Evolutionary conservation across 2,329 filamentous ascomycete species (phyloP).

Genomic region (Dothideomycetes sp.): DNA sequence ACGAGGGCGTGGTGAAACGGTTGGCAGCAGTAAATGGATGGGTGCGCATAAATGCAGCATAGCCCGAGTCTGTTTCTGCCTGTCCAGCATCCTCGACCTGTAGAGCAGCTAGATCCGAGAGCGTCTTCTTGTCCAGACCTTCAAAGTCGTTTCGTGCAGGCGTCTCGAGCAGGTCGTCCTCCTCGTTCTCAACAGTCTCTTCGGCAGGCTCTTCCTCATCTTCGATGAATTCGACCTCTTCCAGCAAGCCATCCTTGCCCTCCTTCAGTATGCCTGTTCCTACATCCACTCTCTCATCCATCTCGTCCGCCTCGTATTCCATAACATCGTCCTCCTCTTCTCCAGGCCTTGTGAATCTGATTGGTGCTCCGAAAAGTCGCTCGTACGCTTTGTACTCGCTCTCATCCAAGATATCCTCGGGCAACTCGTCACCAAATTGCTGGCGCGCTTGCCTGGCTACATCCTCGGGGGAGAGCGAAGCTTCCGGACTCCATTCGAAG

Average conservation of each 20-base stretch:
- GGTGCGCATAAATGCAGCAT: slow-evolving; percentile 40
- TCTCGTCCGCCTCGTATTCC: slow-evolving; percentile 17
- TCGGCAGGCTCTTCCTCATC: slow-evolving; percentile 14
- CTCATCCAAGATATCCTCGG: slow-evolving; percentile 55
- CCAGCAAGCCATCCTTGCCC: slow-evolving; percentile 45
- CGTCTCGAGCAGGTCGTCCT: slow-evolving; percentile 16
- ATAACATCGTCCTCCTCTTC: slow-evolving; percentile 43
- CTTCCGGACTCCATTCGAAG: neutral
- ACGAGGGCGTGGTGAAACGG: slow-evolving; percentile 62
- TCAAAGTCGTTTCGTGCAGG: slow-evolving; percentile 7
- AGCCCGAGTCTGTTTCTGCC: slow-evolving; percentile 12
- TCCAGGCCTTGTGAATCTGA: slow-evolving; percentile 44
- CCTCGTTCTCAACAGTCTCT: slow-evolving; percentile 14
- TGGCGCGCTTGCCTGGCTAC: slow-evolving; percentile 62
- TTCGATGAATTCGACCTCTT: slow-evolving; percentile 48
- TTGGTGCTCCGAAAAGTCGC: slow-evolving; percentile 67
- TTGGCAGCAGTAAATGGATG: slow-evolving; percentile 67
- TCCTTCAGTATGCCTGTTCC: slow-evolving; percentile 43
- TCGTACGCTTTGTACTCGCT: slow-evolving; percentile 68
- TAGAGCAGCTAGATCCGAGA: slow-evolving; percentile 2
- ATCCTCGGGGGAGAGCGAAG: slow-evolving; percentile 32
- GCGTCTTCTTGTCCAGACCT: slow-evolving; percentile 5
- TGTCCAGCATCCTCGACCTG: slow-evolving; percentile 1
- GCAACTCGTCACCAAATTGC: slow-evolving; percentile 65
- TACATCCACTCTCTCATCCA: slow-evolving; percentile 36